Conservation (phyloP, 805 yeast genomes). For the Kuraishia hungarica region DNA sequence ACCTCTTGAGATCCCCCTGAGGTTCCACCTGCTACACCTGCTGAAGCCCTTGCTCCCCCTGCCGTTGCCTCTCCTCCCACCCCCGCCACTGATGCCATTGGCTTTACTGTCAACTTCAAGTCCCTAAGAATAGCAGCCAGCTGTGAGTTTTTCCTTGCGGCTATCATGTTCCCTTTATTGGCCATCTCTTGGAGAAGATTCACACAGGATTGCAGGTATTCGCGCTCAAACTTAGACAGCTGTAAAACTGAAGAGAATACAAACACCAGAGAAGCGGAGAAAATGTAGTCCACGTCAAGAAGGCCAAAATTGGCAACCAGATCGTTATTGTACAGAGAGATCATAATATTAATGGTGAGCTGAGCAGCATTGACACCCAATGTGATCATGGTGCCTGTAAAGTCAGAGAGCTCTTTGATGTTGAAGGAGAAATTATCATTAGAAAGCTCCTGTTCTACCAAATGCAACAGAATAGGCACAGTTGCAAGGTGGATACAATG, state of each 20-base stretch:
- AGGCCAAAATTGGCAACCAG: conserved; percentile 17
- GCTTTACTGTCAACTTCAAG: neutral
- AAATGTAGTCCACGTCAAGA: conserved; percentile 20
- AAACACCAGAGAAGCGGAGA: conserved; percentile 16
- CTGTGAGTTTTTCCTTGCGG: conserved; percentile 11
- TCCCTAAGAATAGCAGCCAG: conserved; percentile 6
- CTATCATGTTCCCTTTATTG: conserved; percentile 12
- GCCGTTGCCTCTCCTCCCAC: neutral
- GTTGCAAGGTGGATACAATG: conserved; percentile 20
- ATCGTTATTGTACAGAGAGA: conserved; percentile 11
- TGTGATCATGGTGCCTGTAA: conserved; percentile 13
- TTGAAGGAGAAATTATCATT: conserved; percentile 6
- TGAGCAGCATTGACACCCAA: conserved; percentile 19
- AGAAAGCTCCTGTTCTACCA: conserved; percentile 10
- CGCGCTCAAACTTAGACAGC: conserved; percentile 7
- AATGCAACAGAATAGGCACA: conserved; percentile 16
- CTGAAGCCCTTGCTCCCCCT: no score
- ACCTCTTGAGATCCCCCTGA: no score
- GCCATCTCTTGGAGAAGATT: conserved; percentile 12
- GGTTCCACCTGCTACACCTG: no score
- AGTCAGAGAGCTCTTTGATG: conserved; percentile 3
- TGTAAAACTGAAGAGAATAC: conserved; percentile 19
- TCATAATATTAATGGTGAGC: conserved; percentile 11
- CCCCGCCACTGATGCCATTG: neutral
- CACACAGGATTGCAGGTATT: conserved; percentile 12